Evolutionary conservation across 2,329 filamentous ascomycete species (phyloP).

Genomic region (Pseudopithomyces maydicus): DNA sequence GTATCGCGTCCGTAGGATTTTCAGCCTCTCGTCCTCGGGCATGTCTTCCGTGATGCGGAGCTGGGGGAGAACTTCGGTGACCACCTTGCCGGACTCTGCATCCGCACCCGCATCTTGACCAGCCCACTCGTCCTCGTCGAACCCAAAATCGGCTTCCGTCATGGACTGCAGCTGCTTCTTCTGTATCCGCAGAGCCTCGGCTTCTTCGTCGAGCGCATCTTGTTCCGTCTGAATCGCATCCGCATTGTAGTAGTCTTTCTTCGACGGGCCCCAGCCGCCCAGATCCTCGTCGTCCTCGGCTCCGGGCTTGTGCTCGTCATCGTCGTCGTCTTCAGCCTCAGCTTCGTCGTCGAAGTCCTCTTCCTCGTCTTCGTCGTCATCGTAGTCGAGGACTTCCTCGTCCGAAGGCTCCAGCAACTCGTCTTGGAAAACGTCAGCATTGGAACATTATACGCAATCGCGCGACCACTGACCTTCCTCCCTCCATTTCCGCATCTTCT

Average conservation of each 20-base stretch:
- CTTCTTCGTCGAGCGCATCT: slow-evolving; percentile 87
- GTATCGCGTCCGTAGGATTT: slow-evolving; percentile 79
- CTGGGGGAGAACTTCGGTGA: slow-evolving; percentile 86
- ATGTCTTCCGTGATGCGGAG: slow-evolving; percentile 81
- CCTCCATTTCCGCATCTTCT: slow-evolving; percentile 72
- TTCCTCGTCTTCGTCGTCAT: slow-evolving; percentile 55
- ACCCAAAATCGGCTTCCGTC: slow-evolving; percentile 89
- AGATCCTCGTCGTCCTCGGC: slow-evolving; percentile 63
- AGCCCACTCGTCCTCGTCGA: slow-evolving; percentile 88
- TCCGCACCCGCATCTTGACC: slow-evolving; percentile 56
- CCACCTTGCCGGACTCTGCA: slow-evolving; percentile 58
- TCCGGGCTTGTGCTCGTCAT: slow-evolving; percentile 33
- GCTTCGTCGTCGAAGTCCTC: slow-evolving; percentile 48
- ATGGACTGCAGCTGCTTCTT: slow-evolving; percentile 89
- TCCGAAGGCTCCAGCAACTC: slow-evolving; percentile 62
- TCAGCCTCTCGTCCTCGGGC: slow-evolving; percentile 72
- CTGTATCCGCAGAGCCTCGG: slow-evolving; percentile 84
- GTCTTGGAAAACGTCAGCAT: not conserved
- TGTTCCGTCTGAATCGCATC: slow-evolving; percentile 74
- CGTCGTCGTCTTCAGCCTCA: slow-evolving; percentile 43
- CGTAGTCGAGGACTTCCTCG: slow-evolving; percentile 65
- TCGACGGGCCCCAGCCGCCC: slow-evolving; percentile 85
- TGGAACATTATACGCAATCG: not conserved
- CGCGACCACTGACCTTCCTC: slow-evolving; percentile 62
- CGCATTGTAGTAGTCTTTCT: slow-evolving; percentile 90